Percentiles rank a stretch among this genome's conserved stretches.
Conservation (phyloP, 2,329 filamentous ascomycete genomes). For the Alternaria atra region DNA sequence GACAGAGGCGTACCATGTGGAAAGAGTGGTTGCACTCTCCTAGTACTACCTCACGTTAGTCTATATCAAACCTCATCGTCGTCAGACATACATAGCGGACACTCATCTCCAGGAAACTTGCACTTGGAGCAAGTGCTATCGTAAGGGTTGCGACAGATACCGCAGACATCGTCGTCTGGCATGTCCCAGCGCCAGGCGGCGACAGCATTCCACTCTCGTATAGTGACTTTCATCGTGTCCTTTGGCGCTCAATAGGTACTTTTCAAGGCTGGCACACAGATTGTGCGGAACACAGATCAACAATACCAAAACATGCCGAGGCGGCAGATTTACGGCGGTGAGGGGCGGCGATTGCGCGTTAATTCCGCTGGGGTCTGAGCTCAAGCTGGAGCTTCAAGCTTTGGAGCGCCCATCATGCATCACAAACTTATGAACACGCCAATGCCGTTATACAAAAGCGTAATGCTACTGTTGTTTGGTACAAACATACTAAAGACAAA, state of each 20-base stretch:
- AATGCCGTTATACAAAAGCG: not conserved
- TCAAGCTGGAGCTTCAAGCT: conserved; percentile 18
- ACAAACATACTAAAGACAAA: not conserved
- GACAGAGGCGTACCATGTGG: conserved; percentile 75
- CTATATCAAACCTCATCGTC: not conserved
- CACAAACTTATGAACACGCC: not conserved
- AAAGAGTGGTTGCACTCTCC: conserved; percentile 98
- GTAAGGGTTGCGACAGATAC: conserved; percentile 97
- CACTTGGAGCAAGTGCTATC: conserved; percentile 97
- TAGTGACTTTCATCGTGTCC: conserved; percentile 85
- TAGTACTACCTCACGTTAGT: conserved; percentile 69
- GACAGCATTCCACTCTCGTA: conserved; percentile 91
- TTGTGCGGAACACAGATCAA: conserved; percentile 28
- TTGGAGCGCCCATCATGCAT: not conserved
- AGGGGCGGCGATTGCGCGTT: conserved; percentile 22
- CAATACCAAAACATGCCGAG: conserved; percentile 18
- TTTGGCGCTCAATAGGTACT: not conserved
- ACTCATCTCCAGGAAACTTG: conserved; percentile 97
- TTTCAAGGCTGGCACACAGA: conserved; percentile 13
- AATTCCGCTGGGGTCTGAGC: conserved; percentile 17
- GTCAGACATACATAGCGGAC: conserved; percentile 77
- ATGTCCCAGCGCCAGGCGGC: conserved; percentile 98
- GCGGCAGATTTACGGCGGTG: conserved; percentile 29
- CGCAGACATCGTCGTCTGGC: conserved; percentile 95
- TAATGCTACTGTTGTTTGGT: not conserved